phyloP scores from a whole-genome alignment of 106 monocot species.

The Acorus gramineus region DNA sequence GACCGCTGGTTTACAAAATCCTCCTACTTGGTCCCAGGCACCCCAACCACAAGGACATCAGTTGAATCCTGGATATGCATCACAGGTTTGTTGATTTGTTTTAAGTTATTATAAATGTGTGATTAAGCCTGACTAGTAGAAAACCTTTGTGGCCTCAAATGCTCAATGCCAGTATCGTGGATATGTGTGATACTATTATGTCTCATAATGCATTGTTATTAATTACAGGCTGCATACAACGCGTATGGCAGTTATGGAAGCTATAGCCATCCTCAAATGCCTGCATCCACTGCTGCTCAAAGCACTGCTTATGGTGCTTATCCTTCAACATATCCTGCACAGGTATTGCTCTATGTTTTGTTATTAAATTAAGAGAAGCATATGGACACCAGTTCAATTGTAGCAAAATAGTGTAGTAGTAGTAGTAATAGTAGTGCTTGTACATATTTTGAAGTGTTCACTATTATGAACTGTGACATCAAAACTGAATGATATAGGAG shows the following conservation, averaged over 20 bases:
- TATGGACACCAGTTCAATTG: not conserved
- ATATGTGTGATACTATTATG: too few species aligned
- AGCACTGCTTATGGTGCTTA: constrained; percentile 48
- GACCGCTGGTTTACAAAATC: constrained; percentile 57
- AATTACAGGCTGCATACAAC: constrained; percentile 56
- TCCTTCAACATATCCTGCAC: constrained; percentile 51
- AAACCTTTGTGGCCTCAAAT: too few species aligned
- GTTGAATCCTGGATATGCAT: constrained; percentile 73
- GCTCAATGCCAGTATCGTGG: too few species aligned
- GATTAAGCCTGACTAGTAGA: too few species aligned
- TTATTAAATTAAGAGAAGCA: too few species aligned
- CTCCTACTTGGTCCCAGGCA: constrained; percentile 50
- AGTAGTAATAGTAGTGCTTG: not conserved
- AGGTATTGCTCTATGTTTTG: constrained; percentile 25
- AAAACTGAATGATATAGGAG: too few species aligned
- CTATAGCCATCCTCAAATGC: constrained; percentile 40
- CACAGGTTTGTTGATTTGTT: constrained; percentile 45
- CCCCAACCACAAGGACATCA: constrained; percentile 60
- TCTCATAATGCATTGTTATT: too few species aligned
- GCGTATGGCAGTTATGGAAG: constrained; percentile 65
- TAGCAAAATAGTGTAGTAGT: not conserved
- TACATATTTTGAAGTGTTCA: too few species aligned
- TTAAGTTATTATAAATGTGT: too few species aligned
- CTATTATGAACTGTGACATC: too few species aligned
- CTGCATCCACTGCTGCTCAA: constrained; percentile 49